A percentile compares a stretch with the other conserved stretches of the same genome.
Evolutionary conservation across 768 basidiomycete genomes (phyloP).

Genomic region (Rhodotorula sphaerocarpa): DNA sequence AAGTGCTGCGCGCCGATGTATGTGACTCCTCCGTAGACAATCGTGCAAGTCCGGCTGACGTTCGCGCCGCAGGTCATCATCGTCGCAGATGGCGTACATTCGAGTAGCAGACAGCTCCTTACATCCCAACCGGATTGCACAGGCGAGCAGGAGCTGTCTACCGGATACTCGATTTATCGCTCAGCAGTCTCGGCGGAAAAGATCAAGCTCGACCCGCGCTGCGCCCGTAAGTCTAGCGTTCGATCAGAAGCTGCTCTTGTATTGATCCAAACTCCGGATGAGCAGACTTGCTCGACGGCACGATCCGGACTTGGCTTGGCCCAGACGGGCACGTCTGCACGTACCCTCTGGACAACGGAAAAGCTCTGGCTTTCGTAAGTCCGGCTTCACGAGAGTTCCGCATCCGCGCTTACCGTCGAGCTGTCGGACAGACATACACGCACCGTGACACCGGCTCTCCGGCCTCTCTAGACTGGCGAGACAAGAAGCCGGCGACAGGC

Average conservation of each 20-base stretch:
- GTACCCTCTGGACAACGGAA: constrained; percentile 25
- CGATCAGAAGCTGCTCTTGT: background rate
- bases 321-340: constrained; percentile 21
- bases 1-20: constrained; percentile 8
- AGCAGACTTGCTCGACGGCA: constrained; percentile 28
- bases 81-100: constrained; percentile 23
- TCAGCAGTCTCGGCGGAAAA: background rate
- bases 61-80: constrained; percentile 11
- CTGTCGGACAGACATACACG: constrained; percentile 12
- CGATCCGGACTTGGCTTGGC: constrained; percentile 29
- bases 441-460: constrained; percentile 8
- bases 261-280: background rate
- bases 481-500: constrained; percentile 3
- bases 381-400: background rate
- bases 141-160: background rate
- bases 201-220: constrained; percentile 5
- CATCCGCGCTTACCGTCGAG: background rate
- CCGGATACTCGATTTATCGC: constrained; percentile 31
- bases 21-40: background rate
- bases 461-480: constrained; percentile 15
- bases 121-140: background rate
- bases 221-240: constrained; percentile 7
- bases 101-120: constrained; percentile 6
- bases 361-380: constrained; percentile 16
- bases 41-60: background rate